A percentile compares a stretch with the other conserved stretches of the same genome.
phyloP scores from a whole-genome alignment of 352 stramenopile species.

The Globisporangium parvum region DNA sequence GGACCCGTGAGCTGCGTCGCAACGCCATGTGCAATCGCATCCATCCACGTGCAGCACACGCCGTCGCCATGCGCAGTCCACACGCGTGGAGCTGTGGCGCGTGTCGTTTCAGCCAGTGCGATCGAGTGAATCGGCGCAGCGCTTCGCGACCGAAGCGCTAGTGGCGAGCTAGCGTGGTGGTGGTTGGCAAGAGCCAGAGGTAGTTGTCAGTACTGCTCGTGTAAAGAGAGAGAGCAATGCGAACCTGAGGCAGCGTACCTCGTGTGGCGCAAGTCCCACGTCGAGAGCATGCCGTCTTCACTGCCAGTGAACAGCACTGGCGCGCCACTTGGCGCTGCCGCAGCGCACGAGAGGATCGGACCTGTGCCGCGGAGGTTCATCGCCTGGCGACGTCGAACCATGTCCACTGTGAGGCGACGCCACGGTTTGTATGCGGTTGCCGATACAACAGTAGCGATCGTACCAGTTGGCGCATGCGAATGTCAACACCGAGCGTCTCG shows the following conservation, averaged over 20 bases:
- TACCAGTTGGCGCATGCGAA: conserved; percentile 38
- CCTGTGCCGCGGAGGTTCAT: conserved; percentile 30
- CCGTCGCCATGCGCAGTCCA: conserved; percentile 66
- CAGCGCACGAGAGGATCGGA: conserved; percentile 35
- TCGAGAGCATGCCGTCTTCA: conserved; percentile 51
- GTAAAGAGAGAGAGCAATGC: too few relatives aligned
- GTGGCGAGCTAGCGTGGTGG: conserved; percentile 9
- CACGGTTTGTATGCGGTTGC: too few relatives aligned
- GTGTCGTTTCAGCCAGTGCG: conserved; percentile 3
- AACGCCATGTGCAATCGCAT: conserved; percentile 13
- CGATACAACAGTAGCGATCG: neutral
- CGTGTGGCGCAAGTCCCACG: conserved; percentile 58
- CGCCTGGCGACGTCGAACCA: conserved; percentile 16
- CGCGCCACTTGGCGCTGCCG: neutral
- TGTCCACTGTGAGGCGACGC: too few relatives aligned
- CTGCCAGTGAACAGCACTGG: conserved; percentile 50
- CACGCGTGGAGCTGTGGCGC: conserved; percentile 4
- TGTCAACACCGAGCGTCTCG: conserved; percentile 51
- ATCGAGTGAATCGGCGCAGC: conserved; percentile 46
- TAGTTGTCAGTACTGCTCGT: too few relatives aligned
- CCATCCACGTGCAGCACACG: conserved; percentile 43
- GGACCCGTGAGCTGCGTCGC: conserved; percentile 52
- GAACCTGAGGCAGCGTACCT: conserved; percentile 16
- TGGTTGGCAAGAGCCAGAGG: too few relatives aligned
- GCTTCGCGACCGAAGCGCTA: conserved; percentile 49